These are phyloP conservation scores for Termitomyces sp. DNA, from an alignment of 768 basidiomycete species.

Conservation along the genomic window DNA sequence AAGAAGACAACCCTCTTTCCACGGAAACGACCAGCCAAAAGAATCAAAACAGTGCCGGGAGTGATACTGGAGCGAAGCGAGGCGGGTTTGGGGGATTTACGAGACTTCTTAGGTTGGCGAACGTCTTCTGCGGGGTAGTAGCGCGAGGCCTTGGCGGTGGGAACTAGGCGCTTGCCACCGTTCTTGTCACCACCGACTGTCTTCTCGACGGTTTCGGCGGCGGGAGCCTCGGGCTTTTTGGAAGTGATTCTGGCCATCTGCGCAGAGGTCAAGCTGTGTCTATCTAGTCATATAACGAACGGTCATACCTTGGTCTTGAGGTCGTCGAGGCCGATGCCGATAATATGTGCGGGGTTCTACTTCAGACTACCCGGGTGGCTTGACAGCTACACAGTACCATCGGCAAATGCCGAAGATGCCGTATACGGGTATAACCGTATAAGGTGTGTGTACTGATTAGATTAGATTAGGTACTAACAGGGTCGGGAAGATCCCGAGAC, in stretches of 20 bases:
- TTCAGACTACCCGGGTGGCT: constrained; percentile 33
- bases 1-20: constrained; percentile 98
- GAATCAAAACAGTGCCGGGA: constrained; percentile 91
- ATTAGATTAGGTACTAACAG: constrained; percentile 18
- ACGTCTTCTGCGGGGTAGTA: constrained; percentile 97
- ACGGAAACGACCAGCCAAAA: constrained; percentile 96
- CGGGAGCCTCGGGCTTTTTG: constrained; percentile 73
- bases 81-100: constrained; percentile 79
- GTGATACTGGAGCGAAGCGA: constrained; percentile 84
- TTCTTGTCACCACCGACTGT: constrained; percentile 88
- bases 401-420: constrained; percentile 30
- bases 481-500: not conserved
- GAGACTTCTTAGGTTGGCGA: constrained; percentile 84
- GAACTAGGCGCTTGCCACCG: constrained; percentile 82
- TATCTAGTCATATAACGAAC: constrained; percentile 6
- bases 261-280: constrained; percentile 9
- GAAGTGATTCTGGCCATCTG: constrained; percentile 81
- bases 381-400: constrained; percentile 40
- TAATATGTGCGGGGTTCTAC: constrained; percentile 30
- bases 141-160: constrained; percentile 79
- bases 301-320: constrained; percentile 46
- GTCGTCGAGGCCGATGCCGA: constrained; percentile 48
- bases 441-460: constrained; percentile 11
- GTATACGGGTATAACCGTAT: not conserved
- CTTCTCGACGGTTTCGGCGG: constrained; percentile 70